phyloP scores from a whole-genome alignment of 495 filamentous ascomycete genomes.

The Trichoderma gamsii region DNA sequence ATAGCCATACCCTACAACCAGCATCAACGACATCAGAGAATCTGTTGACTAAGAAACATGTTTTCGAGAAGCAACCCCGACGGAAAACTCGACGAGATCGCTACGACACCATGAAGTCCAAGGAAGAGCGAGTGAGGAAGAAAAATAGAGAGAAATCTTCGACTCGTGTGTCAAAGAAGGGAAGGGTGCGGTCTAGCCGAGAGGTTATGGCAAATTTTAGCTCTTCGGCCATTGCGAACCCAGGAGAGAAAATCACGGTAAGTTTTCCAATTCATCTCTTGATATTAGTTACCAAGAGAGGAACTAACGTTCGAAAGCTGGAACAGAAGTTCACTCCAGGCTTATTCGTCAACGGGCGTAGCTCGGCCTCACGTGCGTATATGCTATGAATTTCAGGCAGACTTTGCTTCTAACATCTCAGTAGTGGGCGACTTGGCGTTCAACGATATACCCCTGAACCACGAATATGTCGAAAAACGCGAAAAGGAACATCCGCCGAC shows the following conservation, averaged over 20 bases:
- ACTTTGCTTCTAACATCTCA: background rate
- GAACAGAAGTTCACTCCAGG: constrained; percentile 48
- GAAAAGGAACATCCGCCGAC: background rate
- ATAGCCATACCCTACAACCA: background rate
- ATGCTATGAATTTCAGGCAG: background rate
- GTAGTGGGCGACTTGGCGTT: constrained; percentile 61
- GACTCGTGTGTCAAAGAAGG: constrained; percentile 22
- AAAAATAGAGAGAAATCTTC: constrained; percentile 31
- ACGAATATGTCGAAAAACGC: constrained; percentile 17
- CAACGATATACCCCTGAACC: constrained; percentile 61
- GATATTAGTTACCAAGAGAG: background rate
- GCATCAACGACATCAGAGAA: background rate
- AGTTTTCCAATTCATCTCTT: constrained; percentile 15
- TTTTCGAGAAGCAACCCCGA: constrained; percentile 54
- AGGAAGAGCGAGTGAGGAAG: constrained; percentile 18
- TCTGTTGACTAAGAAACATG: background rate
- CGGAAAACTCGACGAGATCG: constrained; percentile 56
- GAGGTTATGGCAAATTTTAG: constrained; percentile 57
- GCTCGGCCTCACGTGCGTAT: constrained; percentile 44
- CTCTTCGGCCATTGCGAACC: constrained; percentile 50
- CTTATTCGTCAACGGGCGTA: constrained; percentile 65
- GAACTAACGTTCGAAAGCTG: background rate
- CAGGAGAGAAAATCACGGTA: constrained; percentile 55
- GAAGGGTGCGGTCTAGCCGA: constrained; percentile 30
- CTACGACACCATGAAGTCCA: constrained; percentile 32